Conservation (phyloP, 2,329 filamentous ascomycete genomes). For the Fusarium fujikuroi region DNA sequence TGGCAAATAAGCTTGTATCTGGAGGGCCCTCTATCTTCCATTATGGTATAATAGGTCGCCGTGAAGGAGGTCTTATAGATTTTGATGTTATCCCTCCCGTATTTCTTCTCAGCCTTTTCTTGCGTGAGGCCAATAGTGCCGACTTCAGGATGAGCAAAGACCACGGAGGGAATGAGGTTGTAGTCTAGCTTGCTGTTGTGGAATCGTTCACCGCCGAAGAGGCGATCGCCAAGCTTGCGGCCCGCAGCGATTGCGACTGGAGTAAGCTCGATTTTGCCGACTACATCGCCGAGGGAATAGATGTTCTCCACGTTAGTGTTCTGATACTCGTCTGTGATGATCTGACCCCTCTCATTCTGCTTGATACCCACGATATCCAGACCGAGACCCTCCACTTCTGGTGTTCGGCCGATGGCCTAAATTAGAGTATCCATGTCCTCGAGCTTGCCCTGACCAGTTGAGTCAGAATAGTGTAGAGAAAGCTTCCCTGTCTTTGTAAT, state of each 20-base stretch:
- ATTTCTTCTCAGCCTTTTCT: background rate
- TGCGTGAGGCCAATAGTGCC: background rate
- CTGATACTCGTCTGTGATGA: background rate
- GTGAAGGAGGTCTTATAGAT: background rate
- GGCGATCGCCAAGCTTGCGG: background rate
- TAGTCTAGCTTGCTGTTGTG: background rate
- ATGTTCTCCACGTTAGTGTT: background rate
- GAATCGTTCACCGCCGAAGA: background rate
- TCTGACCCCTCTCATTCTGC: background rate
- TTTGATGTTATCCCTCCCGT: background rate
- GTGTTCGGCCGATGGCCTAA: background rate
- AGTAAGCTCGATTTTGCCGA: background rate
- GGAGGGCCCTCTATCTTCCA: background rate
- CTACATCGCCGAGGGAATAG: background rate
- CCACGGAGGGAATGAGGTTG: background rate
- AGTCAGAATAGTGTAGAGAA: background rate
- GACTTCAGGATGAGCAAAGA: background rate
- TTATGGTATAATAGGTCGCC: background rate
- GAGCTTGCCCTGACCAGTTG: background rate
- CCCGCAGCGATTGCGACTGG: background rate
- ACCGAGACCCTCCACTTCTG: background rate
- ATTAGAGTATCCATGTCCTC: background rate
- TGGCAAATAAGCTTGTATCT: background rate
- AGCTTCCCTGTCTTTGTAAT: background rate
- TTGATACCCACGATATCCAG: fast-evolving